Base-by-base conservation (phyloP, 148 eudicot species). In the Rhododendron vialii region DNA sequence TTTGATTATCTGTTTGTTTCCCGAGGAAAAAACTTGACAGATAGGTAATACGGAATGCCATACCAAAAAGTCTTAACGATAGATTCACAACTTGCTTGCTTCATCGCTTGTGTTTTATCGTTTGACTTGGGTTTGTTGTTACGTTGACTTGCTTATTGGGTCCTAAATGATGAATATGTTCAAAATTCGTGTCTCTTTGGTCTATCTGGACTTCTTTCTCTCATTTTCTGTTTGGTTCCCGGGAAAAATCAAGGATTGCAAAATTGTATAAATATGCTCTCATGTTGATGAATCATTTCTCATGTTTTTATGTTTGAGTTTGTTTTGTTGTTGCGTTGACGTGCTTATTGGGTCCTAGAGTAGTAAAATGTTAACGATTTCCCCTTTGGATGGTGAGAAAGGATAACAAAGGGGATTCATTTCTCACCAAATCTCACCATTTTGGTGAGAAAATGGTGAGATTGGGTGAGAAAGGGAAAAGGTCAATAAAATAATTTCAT, bases 61-160 rank as follows among this genome's bases (percentile, higher is more conserved):
- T 24, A 24, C 73, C 28, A 12, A 26, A 20, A 53, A 51, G n/a
- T 71, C 4, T 26, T 41, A 53, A 17, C 50, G 20, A 76, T 65
- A 20, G 41, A 51, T 14, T 20, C n/a, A 36, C 41, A 41, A 80
- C 38, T 71, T 67, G 33, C n/a, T 59, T 81, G 28, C 61, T 85
- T 88, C 36, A 15, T 81, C 71, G 36, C 24, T 48, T 20, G 9
- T 73, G 18, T 53, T 75, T 36, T 69, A 22, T 78, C 13, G 36
- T 48, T 55, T 18, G 82, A 35, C 63, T 76, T 55, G 28, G 78
- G 35, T 73, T 81, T 88, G 53, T 35, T 88, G 55, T 38, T 77
- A 35, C 11, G 59, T 81, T 86, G 79, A 82, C 83, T 85, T 77
- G n/a, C 50, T 77, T 76, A 17, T 38, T 85, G 51, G 82, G 73